These are phyloP conservation scores for Schizochytrium sp. DNA, from an alignment of 108 stramenopile genomes.

Conservation along the genomic window DNA sequence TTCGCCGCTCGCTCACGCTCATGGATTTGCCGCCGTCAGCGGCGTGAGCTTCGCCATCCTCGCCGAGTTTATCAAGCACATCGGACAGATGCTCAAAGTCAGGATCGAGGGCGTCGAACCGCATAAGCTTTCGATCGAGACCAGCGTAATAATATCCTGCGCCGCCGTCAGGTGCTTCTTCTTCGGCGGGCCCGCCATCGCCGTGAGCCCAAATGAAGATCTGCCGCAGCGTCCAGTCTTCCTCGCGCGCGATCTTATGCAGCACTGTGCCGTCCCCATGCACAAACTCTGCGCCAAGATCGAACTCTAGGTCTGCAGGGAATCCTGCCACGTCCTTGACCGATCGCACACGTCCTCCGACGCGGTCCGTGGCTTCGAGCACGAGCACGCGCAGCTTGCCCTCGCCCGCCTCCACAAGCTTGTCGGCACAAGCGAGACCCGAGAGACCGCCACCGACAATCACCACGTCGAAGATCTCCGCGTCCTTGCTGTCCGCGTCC, in stretches of 20 bases:
- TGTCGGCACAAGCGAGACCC: background rate
- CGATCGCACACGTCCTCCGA: background rate
- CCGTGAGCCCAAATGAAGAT: conserved; percentile 22
- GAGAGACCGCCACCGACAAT: background rate
- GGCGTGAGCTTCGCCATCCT: background rate
- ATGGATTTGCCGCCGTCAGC: background rate
- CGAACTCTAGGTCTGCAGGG: background rate
- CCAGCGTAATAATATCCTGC: conserved; percentile 17
- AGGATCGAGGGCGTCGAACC: conserved; percentile 8
- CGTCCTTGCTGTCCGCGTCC: background rate
- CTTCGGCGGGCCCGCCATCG: conserved; percentile 19
- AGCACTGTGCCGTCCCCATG: background rate
- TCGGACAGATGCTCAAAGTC: background rate
- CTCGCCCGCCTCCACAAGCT: background rate
- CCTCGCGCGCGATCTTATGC: background rate
- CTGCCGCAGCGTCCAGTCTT: background rate
- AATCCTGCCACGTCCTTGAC: background rate
- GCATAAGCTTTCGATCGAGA: background rate
- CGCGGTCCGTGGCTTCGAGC: conserved; percentile 7
- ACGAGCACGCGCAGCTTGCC: background rate
- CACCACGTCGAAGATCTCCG: background rate
- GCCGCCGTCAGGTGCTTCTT: conserved; percentile 19
- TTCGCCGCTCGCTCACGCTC: background rate
- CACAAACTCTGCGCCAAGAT: conserved; percentile 22
- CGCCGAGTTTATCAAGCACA: background rate